These are phyloP conservation scores for Edaphochlamys debaryana DNA, from an alignment of 139 green algal species.

Conservation along the genomic window DNA sequence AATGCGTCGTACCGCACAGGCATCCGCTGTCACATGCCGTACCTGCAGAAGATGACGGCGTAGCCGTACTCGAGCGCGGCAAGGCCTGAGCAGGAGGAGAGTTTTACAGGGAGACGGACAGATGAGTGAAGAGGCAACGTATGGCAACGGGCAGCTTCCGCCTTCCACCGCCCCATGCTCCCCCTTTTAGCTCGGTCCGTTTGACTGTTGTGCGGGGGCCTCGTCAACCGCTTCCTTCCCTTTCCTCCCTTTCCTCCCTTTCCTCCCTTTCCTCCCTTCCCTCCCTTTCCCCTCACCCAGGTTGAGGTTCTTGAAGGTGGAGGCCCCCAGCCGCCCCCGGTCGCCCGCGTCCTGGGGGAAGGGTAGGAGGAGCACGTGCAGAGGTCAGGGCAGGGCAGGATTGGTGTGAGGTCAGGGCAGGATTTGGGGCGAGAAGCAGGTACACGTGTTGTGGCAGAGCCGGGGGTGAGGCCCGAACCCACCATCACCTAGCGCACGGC, in stretches of 20 bases:
- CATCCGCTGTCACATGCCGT: neutral
- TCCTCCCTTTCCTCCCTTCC: neutral
- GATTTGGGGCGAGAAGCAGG: too few relatives aligned
- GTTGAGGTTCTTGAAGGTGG: conserved; percentile 71
- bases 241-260: neutral
- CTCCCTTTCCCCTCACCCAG: conserved; percentile 23
- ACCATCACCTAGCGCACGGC: too few relatives aligned
- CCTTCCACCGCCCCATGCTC: too few relatives aligned
- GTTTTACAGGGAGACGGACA: neutral
- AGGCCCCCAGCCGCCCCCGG: conserved; percentile 60
- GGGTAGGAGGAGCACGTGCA: too few relatives aligned
- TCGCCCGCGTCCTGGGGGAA: conserved; percentile 53
- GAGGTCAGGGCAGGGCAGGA: too few relatives aligned
- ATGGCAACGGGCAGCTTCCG: too few relatives aligned
- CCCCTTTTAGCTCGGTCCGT: too few relatives aligned
- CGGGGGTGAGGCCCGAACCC: too few relatives aligned
- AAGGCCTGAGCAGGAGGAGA: neutral
- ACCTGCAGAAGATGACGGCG: conserved; percentile 29
- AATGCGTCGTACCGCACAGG: neutral
- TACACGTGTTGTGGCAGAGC: too few relatives aligned
- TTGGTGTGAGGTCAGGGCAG: too few relatives aligned
- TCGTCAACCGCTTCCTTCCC: neutral
- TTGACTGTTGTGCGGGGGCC: too few relatives aligned
- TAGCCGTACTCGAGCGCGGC: conserved; percentile 38
- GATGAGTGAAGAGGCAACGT: neutral